Evolutionary conservation across 495 filamentous ascomycete species (phyloP), one percentile per base, ranked within the genome.

Genomic region (Penicillium flavigenum): DNA sequence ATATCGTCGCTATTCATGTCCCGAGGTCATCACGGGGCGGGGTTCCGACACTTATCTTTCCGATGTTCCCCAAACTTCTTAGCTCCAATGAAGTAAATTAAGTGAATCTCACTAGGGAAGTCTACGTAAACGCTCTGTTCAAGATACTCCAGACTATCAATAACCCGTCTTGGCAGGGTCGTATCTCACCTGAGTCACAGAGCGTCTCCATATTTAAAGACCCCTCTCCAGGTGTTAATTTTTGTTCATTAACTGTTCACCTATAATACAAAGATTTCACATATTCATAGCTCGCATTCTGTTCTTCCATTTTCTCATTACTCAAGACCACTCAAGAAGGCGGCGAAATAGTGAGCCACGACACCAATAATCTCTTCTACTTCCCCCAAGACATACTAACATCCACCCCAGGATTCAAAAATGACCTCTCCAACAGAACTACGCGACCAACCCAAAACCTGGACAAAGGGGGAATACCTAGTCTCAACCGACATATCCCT

Each of bases 401-500:
- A 39, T 38, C 29, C 12, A n/a, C 6, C 10, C 3, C 12, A 34
- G 17, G 1, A 14, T 7, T 11, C 24, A 20, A 38, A 47, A 27
- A 57, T 57, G 54, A 20, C 54, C 16, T 24, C 32, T 17, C 17
- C n/a, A 22, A 26, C 17, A 19, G 11, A 27, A 9, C n/a, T 48
- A 32, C 42, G 16, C 42, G 6, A 29, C 14, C 12, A 47, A 3
- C 59, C 56, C n/a, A 39, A 39, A 56, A 56, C 46, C 36, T 67
- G 64, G 67, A 48, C 54, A n/a, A 57, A 56, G 19, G 59, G 67
- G 31, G 62, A 66, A 27, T 82, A 72, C 50, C 47, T 81, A 27
- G 64, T 83, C 58, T 85, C 83, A 3, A 85, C 78, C 12, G 73
- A 84, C 45, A 72, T 66, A 19, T 56, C 61, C 10, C 71, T 79